Percentiles rank a stretch among this genome's conserved stretches.
Conservation (phyloP, 768 basidiomycete species). For the Rhodotorula graminis region DNA sequence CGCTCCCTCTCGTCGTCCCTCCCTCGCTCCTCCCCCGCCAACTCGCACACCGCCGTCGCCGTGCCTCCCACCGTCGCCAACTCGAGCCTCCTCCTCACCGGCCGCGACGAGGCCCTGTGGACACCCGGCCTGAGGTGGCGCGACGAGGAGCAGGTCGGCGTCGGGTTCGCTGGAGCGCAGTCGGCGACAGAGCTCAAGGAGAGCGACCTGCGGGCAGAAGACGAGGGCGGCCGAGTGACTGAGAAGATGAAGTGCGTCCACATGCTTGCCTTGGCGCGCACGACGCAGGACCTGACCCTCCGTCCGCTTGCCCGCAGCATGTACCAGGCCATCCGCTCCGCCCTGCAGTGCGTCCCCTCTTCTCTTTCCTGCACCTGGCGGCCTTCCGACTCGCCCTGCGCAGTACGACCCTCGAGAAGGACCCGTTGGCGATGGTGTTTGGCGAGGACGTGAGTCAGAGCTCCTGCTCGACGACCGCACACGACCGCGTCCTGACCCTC, state of each 20-base stretch:
- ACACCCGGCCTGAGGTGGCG: constrained; percentile 69
- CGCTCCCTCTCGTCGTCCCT: constrained; percentile 1
- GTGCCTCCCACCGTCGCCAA: constrained; percentile 53
- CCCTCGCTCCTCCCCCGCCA: constrained; percentile 8
- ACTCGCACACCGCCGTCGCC: constrained; percentile 7
- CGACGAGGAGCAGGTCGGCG: constrained; percentile 53
- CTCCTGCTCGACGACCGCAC: too few species aligned
- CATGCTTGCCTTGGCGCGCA: too few species aligned
- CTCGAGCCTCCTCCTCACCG: constrained; percentile 61
- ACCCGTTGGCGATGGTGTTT: constrained; percentile 81
- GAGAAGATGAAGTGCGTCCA: constrained; percentile 72
- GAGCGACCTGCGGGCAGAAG: constrained; percentile 51
- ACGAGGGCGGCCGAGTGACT: constrained; percentile 70
- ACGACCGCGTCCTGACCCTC: constrained; percentile 36
- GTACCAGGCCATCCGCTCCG: constrained; percentile 87
- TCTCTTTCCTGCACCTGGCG: not conserved
- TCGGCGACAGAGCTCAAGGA: constrained; percentile 27
- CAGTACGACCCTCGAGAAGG: constrained; percentile 76
- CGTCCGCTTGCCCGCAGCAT: constrained; percentile 43
- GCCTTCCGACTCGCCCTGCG: not conserved
- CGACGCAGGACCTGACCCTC: not conserved
- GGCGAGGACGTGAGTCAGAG: constrained; percentile 50
- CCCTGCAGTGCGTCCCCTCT: constrained; percentile 60
- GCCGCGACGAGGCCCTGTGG: constrained; percentile 65
- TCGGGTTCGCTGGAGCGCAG: not conserved